Evolutionary conservation across 306 rosid genomes (phyloP).

Genomic region (Vigna radiata): DNA sequence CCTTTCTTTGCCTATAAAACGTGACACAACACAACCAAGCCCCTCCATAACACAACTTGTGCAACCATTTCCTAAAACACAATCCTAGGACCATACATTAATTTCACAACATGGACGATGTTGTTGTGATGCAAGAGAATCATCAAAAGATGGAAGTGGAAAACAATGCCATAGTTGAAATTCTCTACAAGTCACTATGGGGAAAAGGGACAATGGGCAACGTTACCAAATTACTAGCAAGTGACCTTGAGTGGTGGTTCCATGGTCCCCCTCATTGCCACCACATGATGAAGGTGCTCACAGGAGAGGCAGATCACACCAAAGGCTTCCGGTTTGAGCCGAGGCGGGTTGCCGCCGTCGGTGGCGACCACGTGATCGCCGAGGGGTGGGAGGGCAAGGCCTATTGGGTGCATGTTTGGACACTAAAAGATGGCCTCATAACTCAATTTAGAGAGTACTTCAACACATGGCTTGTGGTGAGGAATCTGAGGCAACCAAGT

Average conservation of each 20-base stretch:
- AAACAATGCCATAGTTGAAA: constrained; percentile 60
- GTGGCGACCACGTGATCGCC: constrained; percentile 58
- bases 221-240: constrained; percentile 61
- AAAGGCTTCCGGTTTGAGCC: constrained; percentile 77
- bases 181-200: constrained; percentile 69
- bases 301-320: constrained; percentile 63
- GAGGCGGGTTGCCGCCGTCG: constrained; percentile 59
- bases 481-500: constrained; percentile 61
- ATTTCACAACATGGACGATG: background rate
- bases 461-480: constrained; percentile 91
- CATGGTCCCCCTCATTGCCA: constrained; percentile 92
- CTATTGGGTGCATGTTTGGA: constrained; percentile 97
- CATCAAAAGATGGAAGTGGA: constrained; percentile 35
- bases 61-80: background rate
- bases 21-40: background rate
- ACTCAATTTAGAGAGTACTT: constrained; percentile 86
- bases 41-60: constrained; percentile 8
- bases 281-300: constrained; percentile 91
- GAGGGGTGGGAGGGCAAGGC: constrained; percentile 95
- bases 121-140: background rate
- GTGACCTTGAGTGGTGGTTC: constrained; percentile 95
- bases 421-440: constrained; percentile 65
- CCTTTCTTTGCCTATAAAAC: constrained; percentile 50
- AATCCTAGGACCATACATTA: background rate
- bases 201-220: constrained; percentile 50